phyloP scores from a whole-genome alignment of 208 protist species.

The Acanthamoeba castellanii region DNA sequence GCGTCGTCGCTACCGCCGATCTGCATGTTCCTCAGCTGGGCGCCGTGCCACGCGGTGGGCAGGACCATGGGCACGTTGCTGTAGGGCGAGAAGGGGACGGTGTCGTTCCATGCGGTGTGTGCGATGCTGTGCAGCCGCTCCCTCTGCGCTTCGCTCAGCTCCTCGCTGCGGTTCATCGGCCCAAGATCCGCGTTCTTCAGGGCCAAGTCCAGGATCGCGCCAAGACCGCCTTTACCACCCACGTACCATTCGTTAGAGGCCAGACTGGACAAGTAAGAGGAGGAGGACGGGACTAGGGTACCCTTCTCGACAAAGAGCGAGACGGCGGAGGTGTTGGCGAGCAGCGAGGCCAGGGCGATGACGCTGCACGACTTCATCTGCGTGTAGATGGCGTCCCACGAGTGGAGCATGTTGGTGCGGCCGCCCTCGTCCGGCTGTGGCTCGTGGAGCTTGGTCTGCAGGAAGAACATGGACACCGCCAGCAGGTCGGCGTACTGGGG shows the following conservation, averaged over 20 bases:
- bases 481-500: not conserved
- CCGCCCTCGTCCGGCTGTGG: not conserved
- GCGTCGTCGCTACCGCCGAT: not conserved
- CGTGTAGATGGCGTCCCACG: constrained; percentile 51
- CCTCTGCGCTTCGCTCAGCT: not conserved
- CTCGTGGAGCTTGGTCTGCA: not conserved
- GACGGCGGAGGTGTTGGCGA: not conserved
- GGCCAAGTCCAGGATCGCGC: constrained; percentile 24
- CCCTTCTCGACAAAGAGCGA: constrained; percentile 61
- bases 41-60: constrained; percentile 19
- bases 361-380: constrained; percentile 69
- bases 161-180: not conserved
- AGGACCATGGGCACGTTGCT: constrained; percentile 45
- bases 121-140: constrained; percentile 14
- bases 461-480: constrained; percentile 23
- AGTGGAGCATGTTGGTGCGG: not conserved
- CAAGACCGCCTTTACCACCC: not conserved
- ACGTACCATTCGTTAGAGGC: not conserved
- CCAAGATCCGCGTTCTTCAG: constrained; percentile 13
- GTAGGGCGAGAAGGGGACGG: constrained; percentile 64
- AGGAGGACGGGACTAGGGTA: not conserved
- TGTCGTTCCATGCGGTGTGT: constrained; percentile 32
- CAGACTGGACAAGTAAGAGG: not conserved
- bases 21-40: not conserved
- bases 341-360: constrained; percentile 34